Evolutionary conservation across 1,139 yeast species (phyloP).

Genomic region (Sugiyamaella grinbergsii): DNA sequence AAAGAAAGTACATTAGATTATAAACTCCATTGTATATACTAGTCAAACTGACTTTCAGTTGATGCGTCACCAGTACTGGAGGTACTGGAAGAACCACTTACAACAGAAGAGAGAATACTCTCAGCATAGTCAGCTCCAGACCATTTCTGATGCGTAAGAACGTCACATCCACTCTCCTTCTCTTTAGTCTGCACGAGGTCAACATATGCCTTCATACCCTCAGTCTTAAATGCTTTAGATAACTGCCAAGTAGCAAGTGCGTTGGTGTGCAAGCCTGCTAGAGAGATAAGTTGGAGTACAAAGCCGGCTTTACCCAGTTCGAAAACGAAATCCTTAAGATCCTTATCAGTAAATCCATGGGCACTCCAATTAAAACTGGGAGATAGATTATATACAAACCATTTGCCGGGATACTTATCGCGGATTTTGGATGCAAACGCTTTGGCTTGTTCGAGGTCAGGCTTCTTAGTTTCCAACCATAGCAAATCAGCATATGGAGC

Average conservation of each 20-base stretch:
- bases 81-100: constrained; percentile 52
- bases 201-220: constrained; percentile 62
- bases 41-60: constrained; percentile 45
- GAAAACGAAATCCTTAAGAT: constrained; percentile 53
- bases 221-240: constrained; percentile 49
- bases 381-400: constrained; percentile 59
- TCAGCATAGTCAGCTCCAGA: constrained; percentile 59
- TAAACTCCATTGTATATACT: not conserved
- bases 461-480: constrained; percentile 63
- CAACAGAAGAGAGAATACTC: constrained; percentile 48
- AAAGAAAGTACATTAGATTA: too few relatives aligned
- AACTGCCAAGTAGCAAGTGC: constrained; percentile 55
- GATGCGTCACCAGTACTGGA: constrained; percentile 52
- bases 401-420: constrained; percentile 52
- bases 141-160: constrained; percentile 62
- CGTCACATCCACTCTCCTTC: constrained; percentile 51
- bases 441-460: constrained; percentile 54
- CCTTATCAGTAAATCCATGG: constrained; percentile 53
- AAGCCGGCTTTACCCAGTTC: constrained; percentile 59
- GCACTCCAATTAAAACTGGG: constrained; percentile 63
- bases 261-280: constrained; percentile 57
- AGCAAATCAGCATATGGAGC: constrained; percentile 60
- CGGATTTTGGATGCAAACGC: constrained; percentile 53
- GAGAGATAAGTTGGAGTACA: constrained; percentile 54
- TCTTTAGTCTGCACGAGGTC: constrained; percentile 53